Evolutionary conservation across 2,329 filamentous ascomycete species (phyloP).

Genomic region (Blumeria hordei): DNA sequence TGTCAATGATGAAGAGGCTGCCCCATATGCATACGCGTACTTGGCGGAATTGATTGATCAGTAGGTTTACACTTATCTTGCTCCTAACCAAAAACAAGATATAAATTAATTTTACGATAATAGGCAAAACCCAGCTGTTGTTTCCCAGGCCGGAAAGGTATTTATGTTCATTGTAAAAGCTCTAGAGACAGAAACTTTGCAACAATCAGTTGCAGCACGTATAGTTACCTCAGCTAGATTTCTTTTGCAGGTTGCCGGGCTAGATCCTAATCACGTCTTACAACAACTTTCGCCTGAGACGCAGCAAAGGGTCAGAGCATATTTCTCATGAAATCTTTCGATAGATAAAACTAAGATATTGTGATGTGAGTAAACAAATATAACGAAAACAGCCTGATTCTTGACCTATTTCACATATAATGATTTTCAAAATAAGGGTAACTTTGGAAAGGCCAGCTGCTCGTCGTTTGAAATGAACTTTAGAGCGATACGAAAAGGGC

Average conservation of each 20-base stretch:
- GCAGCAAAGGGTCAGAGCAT: slow-evolving; percentile 55
- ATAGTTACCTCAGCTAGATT: slow-evolving; percentile 58
- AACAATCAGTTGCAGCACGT: slow-evolving; percentile 56
- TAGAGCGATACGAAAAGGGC: too few relatives aligned
- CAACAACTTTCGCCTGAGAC: slow-evolving; percentile 54
- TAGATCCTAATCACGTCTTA: slow-evolving; percentile 55
- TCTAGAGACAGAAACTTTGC: slow-evolving; percentile 72
- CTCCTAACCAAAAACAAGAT: background rate
- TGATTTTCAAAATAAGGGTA: too few relatives aligned
- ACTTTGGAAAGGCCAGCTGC: too few relatives aligned
- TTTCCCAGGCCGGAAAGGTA: slow-evolving; percentile 52
- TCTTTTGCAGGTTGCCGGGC: slow-evolving; percentile 45
- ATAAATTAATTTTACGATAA: slow-evolving; percentile 9
- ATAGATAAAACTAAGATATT: background rate
- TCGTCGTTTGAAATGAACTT: too few relatives aligned
- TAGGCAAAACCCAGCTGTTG: slow-evolving; percentile 68
- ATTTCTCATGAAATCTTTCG: slow-evolving; percentile 35
- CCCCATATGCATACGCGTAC: slow-evolving; percentile 86
- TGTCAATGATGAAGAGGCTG: slow-evolving; percentile 87
- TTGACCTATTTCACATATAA: too few relatives aligned
- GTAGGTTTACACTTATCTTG: slow-evolving; percentile 31
- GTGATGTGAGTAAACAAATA: background rate
- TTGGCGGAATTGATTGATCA: slow-evolving; percentile 77
- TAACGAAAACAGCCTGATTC: background rate
- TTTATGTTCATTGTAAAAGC: slow-evolving; percentile 74